phyloP scores from a whole-genome alignment of 2,329 filamentous ascomycete species.

The Trichoderma sp. region DNA sequence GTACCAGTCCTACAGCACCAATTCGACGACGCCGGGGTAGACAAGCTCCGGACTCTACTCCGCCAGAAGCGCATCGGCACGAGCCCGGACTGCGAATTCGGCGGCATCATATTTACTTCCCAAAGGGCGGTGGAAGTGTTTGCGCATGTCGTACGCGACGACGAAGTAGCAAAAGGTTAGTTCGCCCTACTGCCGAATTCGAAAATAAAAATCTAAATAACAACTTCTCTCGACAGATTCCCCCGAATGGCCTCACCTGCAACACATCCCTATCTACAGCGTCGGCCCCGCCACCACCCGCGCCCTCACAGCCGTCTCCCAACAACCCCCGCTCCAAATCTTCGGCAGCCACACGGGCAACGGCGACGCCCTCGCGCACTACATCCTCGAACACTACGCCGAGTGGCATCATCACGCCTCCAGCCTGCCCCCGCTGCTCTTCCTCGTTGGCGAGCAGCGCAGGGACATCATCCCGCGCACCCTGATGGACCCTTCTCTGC shows the following conservation, averaged over 20 bases:
- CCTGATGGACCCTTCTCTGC: constrained; percentile 61
- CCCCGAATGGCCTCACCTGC: constrained; percentile 53
- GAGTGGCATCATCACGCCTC: constrained; percentile 45
- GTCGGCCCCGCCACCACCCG: constrained; percentile 81
- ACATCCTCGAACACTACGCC: constrained; percentile 78
- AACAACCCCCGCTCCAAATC: constrained; percentile 59
- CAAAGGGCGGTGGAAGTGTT: constrained; percentile 84
- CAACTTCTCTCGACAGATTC: neutral
- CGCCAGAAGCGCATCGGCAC: constrained; percentile 44
- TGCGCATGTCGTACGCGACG: constrained; percentile 58
- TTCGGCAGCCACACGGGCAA: constrained; percentile 82
- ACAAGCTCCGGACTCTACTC: constrained; percentile 55
- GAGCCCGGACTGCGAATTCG: constrained; percentile 53
- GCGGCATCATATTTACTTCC: constrained; percentile 81
- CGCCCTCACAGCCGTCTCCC: constrained; percentile 61
- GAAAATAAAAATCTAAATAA: too few relatives aligned
- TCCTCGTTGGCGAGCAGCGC: constrained; percentile 86
- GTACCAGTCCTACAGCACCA: constrained; percentile 76
- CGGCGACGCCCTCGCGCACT: constrained; percentile 74
- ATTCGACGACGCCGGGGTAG: constrained; percentile 62
- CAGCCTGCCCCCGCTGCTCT: constrained; percentile 68
- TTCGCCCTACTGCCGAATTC: too few relatives aligned
- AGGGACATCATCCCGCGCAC: constrained; percentile 87
- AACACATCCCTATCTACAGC: constrained; percentile 68
- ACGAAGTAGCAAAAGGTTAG: constrained; percentile 2